Evolutionary conservation across 2,329 filamentous ascomycete genomes (phyloP), one percentile per base, ranked within the genome.

Genomic region (Trichophyton simii): DNA sequence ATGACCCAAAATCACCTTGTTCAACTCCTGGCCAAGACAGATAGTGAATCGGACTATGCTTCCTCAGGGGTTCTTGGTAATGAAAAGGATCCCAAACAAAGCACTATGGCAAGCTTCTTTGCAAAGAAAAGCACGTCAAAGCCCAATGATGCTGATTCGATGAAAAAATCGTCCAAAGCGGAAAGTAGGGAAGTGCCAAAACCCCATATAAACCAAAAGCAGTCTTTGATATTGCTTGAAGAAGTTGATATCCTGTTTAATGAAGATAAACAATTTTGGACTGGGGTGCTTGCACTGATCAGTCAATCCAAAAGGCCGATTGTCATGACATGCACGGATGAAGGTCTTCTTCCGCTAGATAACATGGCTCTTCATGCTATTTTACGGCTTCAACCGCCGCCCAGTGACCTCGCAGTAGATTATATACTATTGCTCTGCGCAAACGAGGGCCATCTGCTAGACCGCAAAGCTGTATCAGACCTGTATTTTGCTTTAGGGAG

Each of bases 1-100:
- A 97, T 99, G 92, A 94, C 91, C 3, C 86, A 87, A 64, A 97
- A 99, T 68, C 94, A 99, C 73, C 81, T 96, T 1, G 92, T 99
- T 20, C 84, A 85, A 65, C 79, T 79, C 50, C 59, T 71, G 7
- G 67, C 70, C 41, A 63, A 67, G 36, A 72, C 68, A 55, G 72
- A 66, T 57, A 63, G 11, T 64, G 66, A 42, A 3, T 11, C 18
- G 79, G 80, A 60, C 78, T 73, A 42, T 63, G 31, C 13, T 50
- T 22, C 38, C 57, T 7, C 60, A 20, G 44, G 13, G 11, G 44
- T 25, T 18, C 36, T 18, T 8, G n/a, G 15, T 15, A 50, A 22
- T 28, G 41, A 20, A 28, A 83, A 84, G 60, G 86, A 82, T 44
- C 85, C 84, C 11, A 86, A 88, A 65, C 90, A 95, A 72, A 85